Evolutionary conservation across 2,329 filamentous ascomycete species (phyloP).

Genomic region (Beauveria bassiana): DNA sequence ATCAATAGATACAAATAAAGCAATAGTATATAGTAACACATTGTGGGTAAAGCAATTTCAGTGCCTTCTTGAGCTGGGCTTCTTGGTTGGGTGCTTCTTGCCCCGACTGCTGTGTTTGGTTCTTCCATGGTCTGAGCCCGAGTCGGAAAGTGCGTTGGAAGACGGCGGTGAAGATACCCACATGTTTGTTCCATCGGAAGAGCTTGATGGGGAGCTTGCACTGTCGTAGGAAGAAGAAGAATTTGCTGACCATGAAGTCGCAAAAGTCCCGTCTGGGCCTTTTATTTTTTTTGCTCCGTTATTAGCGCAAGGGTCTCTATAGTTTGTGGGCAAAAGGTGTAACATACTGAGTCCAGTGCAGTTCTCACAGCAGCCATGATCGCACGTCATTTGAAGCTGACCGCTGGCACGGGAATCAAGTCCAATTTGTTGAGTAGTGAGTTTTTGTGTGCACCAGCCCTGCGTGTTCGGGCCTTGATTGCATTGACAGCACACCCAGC

Average conservation of each 20-base stretch:
- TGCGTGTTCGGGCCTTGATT: constrained; percentile 41
- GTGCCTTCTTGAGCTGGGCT: not conserved
- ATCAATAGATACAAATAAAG: too few species aligned
- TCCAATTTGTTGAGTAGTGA: not conserved
- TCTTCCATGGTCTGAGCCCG: not conserved
- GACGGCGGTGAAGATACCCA: constrained; percentile 2
- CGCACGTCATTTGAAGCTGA: constrained; percentile 6
- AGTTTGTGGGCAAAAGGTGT: not conserved
- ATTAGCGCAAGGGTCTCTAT: not conserved
- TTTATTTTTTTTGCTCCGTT: not conserved
- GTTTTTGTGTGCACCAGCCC: constrained; percentile 43
- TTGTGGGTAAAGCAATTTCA: not conserved
- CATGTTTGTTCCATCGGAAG: not conserved
- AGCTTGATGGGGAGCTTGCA: not conserved
- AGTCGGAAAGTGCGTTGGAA: not conserved
- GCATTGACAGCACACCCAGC: constrained; percentile 49
- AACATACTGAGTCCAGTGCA: not conserved
- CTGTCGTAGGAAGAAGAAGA: not conserved
- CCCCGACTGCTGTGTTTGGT: not conserved
- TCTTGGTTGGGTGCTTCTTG: not conserved
- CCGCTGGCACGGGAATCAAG: not conserved
- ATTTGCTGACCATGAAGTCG: not conserved
- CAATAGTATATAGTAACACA: too few species aligned
- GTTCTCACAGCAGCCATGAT: constrained; percentile 6
- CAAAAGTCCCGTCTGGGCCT: not conserved